These are phyloP conservation scores for Nigrograna mackinnonii DNA, from an alignment of 2,329 filamentous ascomycete genomes.

Conservation along the genomic window DNA sequence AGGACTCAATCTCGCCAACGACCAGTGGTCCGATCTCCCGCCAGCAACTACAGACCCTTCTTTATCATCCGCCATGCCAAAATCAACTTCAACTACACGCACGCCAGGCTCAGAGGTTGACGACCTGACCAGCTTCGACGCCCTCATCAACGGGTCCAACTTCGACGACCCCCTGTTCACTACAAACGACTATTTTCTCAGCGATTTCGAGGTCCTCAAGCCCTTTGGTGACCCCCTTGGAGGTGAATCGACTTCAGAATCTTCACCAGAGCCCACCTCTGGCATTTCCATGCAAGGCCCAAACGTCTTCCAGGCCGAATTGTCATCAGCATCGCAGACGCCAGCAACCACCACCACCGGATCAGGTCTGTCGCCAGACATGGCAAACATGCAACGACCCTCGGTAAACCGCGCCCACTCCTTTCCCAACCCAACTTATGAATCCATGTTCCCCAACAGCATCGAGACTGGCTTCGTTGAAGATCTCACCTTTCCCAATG, in stretches of 20 bases:
- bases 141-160: conserved; percentile 30
- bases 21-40: conserved; percentile 42
- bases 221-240: conserved; percentile 36
- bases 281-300: conserved; percentile 14
- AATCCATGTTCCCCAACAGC: conserved; percentile 41
- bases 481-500: conserved; percentile 40
- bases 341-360: conserved; percentile 22
- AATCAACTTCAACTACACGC: conserved; percentile 32
- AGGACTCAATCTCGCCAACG: conserved; percentile 38
- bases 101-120: conserved; percentile 33
- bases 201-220: conserved; percentile 42
- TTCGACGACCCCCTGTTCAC: conserved; percentile 42
- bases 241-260: conserved; percentile 39
- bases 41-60: conserved; percentile 25
- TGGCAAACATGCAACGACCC: conserved; percentile 26
- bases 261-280: conserved; percentile 39
- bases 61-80: conserved; percentile 34
- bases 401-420: conserved; percentile 31
- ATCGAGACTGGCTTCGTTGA: conserved; percentile 38
- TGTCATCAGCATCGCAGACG: conserved; percentile 23
- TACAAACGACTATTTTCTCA: conserved; percentile 38
- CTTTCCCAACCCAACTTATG: conserved; percentile 37
- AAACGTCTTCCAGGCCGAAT: conserved; percentile 6
- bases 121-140: conserved; percentile 34
- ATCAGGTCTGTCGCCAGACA: conserved; percentile 26